Evolutionary conservation across 169 alveolate genomes (phyloP), one percentile per base, ranked within the genome.

Genomic region (Eimeria praecox): DNA sequence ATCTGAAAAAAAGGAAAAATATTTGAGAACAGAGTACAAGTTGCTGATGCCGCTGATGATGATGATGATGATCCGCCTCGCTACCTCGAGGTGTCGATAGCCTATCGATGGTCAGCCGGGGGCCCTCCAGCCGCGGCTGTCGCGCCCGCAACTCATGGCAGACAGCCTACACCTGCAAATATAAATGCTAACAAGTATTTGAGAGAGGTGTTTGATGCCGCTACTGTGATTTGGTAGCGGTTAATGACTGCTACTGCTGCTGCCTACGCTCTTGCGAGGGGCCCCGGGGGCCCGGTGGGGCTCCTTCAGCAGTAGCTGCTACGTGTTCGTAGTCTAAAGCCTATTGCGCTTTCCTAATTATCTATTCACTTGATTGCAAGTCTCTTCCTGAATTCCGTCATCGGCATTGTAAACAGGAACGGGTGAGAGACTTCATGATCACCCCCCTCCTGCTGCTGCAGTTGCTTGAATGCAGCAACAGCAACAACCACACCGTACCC

Each of bases 281-380:
- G 80, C 80, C 80, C 49, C 80, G 12, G 24, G 80, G 35, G 40
- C 42, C 40, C 62, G 20, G 88, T 78, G 88, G 66, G 56, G 88
- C 88, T 42, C 22, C 8, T 38, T 54, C 88, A 27, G 40, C 33
- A 5, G 88, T 64, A 44, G 62, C 64, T 78, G 88, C 9, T 42
- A 40, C 64, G 38, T 59, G 18, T 8, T 40, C n/a, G 35, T 78
- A 24, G 1, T 42, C 24, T 22, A 27, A 0, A 27, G 35, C 42
- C 35, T 10, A 40, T 6, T 78, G 44, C 56, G 18, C 9, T 64
- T 64, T 35, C 0, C 49, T 33, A 69, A 24, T 14, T 18, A 10
- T 69, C 20, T 33, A 33, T 12, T 8, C 46, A 14, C n/a, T 0
- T 69, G 3, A 33, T 33, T 69, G 80, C 27, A 9, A 18, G 10